Evolutionary conservation across 2,329 filamentous ascomycete species (phyloP).

Genomic region (Hirsutella rhossiliensis): DNA sequence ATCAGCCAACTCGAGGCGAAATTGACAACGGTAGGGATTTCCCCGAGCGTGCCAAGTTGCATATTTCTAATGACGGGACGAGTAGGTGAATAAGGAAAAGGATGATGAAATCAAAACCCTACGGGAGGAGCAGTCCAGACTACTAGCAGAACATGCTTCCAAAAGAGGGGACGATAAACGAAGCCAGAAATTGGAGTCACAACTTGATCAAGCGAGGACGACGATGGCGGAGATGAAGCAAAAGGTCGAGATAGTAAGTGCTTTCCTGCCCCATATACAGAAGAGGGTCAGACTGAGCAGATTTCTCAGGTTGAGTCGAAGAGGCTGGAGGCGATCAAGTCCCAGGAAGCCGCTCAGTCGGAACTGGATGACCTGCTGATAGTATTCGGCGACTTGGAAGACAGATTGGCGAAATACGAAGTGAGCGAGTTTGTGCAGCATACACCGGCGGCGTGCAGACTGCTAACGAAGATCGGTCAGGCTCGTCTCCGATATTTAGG

Average conservation of each 20-base stretch:
- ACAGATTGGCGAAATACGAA: slow-evolving; percentile 66
- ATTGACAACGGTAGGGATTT: slow-evolving; percentile 38
- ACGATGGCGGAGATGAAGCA: slow-evolving; percentile 9
- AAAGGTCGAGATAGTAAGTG: slow-evolving; percentile 15
- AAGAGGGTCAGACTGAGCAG: not conserved
- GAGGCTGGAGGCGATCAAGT: slow-evolving; percentile 38
- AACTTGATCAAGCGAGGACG: slow-evolving; percentile 10
- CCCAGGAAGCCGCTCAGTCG: slow-evolving; percentile 51
- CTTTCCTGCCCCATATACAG: not conserved
- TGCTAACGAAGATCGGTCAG: slow-evolving; percentile 15
- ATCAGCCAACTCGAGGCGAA: slow-evolving; percentile 51
- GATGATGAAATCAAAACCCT: not conserved
- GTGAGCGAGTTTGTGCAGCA: slow-evolving; percentile 25
- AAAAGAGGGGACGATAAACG: slow-evolving; percentile 12
- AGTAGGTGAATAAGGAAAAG: too few relatives aligned
- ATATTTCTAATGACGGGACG: not conserved
- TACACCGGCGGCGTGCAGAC: not conserved
- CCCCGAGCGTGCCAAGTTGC: not conserved
- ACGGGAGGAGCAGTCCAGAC: not conserved
- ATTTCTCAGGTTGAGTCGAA: slow-evolving; percentile 17
- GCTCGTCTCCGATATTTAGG: slow-evolving; percentile 53
- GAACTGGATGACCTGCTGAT: slow-evolving; percentile 74
- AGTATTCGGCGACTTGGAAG: slow-evolving; percentile 70
- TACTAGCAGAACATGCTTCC: not conserved
- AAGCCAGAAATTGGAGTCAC: slow-evolving; percentile 13